Evolutionary conservation across 1,284 basidiomycete species (phyloP).

Genomic region (Earliella scabrosa): DNA sequence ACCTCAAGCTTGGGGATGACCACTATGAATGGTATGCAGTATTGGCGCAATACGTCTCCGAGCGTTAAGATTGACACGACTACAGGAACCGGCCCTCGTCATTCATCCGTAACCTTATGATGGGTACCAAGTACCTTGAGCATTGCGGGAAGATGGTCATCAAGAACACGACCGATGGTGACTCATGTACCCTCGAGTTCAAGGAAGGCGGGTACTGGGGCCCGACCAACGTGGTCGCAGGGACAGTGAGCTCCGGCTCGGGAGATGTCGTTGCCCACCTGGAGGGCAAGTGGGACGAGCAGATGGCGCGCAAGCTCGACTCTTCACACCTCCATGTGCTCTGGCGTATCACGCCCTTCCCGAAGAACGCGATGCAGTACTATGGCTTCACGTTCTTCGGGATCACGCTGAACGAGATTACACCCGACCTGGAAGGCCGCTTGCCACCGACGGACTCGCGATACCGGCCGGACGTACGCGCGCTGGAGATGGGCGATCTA

Average conservation of each 20-base stretch:
- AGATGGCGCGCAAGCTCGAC: slow-evolving; percentile 68
- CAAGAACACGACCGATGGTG: slow-evolving; percentile 58
- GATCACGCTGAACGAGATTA: slow-evolving; percentile 84
- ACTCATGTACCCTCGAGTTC: slow-evolving; percentile 76
- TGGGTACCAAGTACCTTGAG: slow-evolving; percentile 90
- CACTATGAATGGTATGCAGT: slow-evolving; percentile 66
- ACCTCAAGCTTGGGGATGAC: slow-evolving; percentile 66
- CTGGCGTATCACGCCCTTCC: slow-evolving; percentile 76
- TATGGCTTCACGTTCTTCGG: slow-evolving; percentile 87
- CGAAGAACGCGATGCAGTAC: slow-evolving; percentile 72
- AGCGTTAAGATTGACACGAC: neutral
- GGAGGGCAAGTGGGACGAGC: slow-evolving; percentile 88
- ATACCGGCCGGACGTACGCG: slow-evolving; percentile 83
- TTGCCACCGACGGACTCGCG: slow-evolving; percentile 89
- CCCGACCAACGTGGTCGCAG: slow-evolving; percentile 74
- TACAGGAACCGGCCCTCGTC: slow-evolving; percentile 83
- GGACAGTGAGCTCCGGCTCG: slow-evolving; percentile 56
- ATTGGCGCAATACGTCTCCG: neutral
- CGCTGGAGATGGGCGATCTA: slow-evolving; percentile 82
- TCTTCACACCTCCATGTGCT: slow-evolving; percentile 72
- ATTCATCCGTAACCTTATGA: slow-evolving; percentile 88
- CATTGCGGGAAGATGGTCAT: slow-evolving; percentile 79
- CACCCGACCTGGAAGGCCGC: slow-evolving; percentile 65
- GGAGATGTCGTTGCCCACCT: slow-evolving; percentile 61
- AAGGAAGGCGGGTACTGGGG: slow-evolving; percentile 87